These are phyloP conservation scores for Pseudocercospora vitis DNA, from an alignment of 2,329 filamentous ascomycete genomes.

Conservation along the genomic window DNA sequence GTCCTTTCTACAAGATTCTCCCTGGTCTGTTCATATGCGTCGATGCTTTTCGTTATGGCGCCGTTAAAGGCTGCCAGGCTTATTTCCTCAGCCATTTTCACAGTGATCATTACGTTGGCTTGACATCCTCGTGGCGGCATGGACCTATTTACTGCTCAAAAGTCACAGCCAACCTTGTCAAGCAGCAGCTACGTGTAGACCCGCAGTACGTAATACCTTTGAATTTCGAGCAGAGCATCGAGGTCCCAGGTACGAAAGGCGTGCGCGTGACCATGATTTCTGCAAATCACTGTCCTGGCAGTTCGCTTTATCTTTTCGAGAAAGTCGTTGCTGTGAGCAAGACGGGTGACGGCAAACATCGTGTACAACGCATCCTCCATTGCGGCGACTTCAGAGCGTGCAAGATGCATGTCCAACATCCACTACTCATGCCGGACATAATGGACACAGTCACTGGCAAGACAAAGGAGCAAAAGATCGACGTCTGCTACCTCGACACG, in stretches of 20 bases:
- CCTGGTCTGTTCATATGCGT: conserved; percentile 90
- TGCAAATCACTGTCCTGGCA: conserved; percentile 95
- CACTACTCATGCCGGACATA: conserved; percentile 73
- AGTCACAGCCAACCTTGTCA: conserved; percentile 85
- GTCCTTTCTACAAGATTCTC: conserved; percentile 98
- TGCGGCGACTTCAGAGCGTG: conserved; percentile 96
- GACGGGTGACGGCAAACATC: conserved; percentile 54
- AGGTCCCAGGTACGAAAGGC: conserved; percentile 78
- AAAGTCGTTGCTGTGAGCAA: conserved; percentile 69
- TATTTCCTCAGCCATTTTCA: conserved; percentile 99
- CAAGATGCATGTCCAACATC: conserved; percentile 77
- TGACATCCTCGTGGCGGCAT: conserved; percentile 85
- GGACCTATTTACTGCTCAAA: conserved; percentile 96
- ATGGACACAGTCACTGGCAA: conserved; percentile 70
- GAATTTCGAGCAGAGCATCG: conserved; percentile 76
- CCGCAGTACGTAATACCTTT: conserved; percentile 81
- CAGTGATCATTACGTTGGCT: conserved; percentile 92
- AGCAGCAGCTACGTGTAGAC: conserved; percentile 80
- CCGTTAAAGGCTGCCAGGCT: conserved; percentile 84
- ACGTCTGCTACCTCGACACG: conserved; percentile 94
- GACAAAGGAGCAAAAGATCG: conserved; percentile 77
- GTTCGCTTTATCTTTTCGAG: conserved; percentile 89
- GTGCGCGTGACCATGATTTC: conserved; percentile 91
- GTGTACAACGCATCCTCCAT: conserved; percentile 78
- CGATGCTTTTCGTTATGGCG: conserved; percentile 93